Percentiles rank a stretch among this genome's conserved stretches.
Evolutionary conservation across 352 stramenopile species (phyloP).

Genomic region (Pythium apleroticum): DNA sequence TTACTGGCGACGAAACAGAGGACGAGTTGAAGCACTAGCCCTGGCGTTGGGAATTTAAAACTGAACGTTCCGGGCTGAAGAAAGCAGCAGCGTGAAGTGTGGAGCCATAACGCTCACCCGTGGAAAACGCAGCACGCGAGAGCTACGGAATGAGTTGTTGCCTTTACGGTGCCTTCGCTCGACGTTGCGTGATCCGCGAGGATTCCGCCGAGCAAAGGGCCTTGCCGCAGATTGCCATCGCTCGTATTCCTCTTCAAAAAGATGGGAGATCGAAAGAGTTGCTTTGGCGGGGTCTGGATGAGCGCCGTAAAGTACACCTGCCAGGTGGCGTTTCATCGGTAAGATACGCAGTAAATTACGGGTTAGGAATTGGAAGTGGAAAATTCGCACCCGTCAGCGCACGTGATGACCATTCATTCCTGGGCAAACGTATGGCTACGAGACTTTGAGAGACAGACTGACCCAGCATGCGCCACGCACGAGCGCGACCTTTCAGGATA

Average conservation of each 20-base stretch:
- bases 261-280: constrained; percentile 3
- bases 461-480: constrained; percentile 26
- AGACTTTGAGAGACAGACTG: constrained; percentile 26
- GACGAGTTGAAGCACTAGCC: constrained; percentile 14
- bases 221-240: not conserved
- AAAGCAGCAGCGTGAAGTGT: not conserved
- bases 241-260: constrained; percentile 10
- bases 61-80: not conserved
- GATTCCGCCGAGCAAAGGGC: not conserved
- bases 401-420: constrained; percentile 16
- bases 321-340: constrained; percentile 5
- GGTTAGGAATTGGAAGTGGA: constrained; percentile 6
- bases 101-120: not conserved
- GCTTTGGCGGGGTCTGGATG: not conserved
- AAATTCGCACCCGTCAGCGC: constrained; percentile 11
- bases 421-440: constrained; percentile 15
- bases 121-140: not conserved
- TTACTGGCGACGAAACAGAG: not conserved
- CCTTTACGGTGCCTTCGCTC: not conserved
- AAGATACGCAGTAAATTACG: constrained; percentile 21
- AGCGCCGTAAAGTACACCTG: constrained; percentile 2
- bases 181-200: not conserved
- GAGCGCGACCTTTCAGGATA: constrained; percentile 1
- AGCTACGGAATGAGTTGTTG: not conserved
- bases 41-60: not conserved